Evolutionary conservation across 2,329 filamentous ascomycete genomes (phyloP), one percentile per base, ranked within the genome.

Genomic region (Chalaropsis thielavioides): DNA sequence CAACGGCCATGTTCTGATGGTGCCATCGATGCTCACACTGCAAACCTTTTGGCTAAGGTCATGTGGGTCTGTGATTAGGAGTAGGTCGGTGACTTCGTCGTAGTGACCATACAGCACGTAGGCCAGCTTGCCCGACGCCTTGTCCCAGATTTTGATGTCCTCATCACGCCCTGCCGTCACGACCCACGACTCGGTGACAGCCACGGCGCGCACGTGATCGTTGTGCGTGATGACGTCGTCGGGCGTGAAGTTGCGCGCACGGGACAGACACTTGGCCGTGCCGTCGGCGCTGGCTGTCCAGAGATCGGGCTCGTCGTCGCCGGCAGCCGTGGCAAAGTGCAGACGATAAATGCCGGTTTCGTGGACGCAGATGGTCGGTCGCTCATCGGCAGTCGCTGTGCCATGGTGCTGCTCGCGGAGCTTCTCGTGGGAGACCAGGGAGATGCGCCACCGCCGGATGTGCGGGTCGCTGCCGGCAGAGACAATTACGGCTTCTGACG

Each of bases 261-360:
- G 80, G 0, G 86, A 81, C 8, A 96, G 80, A 70, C 90, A 92
- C 73, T 92, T 94, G 1, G 85, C 85, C 0, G 88, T 91, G 70
- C 90, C 94, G 73, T 99, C 94, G 3, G 90, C 91, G 67, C 90
- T 96, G 5, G 92, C 88, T 7, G 92, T 96, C 91, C 91, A 97
- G 15, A 96, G 76, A 70, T 96, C 89, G 40, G 82, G 84, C 13
- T 83, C 81, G 6, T 84, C 83, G 5, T 78, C 76, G 17, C 74
- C 72, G 31, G 24, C n/a, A 22, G 27, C 54, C 27, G 54, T 58
- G 68, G 91, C 87, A 70, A 95, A 95, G 22, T 82, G 77, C 15
- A 97, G 76, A 69, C 83, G 85, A 75, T 96, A 95, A 10, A 99
- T 85, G 69, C 88, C 94, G 0, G 94, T 99, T 69, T 96, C 90